Percentiles rank a stretch among this genome's conserved stretches.
Evolutionary conservation across 1,284 basidiomycete species (phyloP).

Genomic region (Trichosporon inkin): DNA sequence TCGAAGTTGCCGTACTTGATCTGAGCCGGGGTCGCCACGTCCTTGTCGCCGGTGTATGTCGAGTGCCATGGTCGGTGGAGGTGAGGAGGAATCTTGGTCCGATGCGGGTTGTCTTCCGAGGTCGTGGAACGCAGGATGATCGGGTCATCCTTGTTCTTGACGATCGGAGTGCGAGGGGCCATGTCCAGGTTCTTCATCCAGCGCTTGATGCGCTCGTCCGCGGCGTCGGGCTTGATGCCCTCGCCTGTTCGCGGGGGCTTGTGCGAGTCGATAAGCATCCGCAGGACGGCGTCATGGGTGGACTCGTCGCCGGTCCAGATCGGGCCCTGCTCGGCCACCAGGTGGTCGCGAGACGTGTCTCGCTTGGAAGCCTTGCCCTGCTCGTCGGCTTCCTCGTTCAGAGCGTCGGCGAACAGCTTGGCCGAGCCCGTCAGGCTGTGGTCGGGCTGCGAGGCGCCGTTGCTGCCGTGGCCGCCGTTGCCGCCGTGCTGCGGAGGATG

Average conservation of each 20-base stretch:
- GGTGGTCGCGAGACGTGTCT: conserved; percentile 31
- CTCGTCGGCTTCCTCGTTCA: conserved; percentile 55
- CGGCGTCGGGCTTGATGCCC: conserved; percentile 52
- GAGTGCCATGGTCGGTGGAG: conserved; percentile 48
- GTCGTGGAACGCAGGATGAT: not conserved
- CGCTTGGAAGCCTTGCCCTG: not conserved
- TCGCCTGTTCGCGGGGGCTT: conserved; percentile 62
- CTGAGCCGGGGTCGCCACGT: conserved; percentile 26
- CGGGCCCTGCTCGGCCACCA: conserved; percentile 46
- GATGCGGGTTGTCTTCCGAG: conserved; percentile 24
- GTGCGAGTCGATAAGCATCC: conserved; percentile 82
- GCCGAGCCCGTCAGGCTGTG: conserved; percentile 54
- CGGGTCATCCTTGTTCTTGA: not conserved
- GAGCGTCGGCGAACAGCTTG: conserved; percentile 68
- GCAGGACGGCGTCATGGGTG: conserved; percentile 65
- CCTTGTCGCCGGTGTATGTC: conserved; percentile 41
- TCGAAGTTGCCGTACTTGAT: conserved; percentile 46
- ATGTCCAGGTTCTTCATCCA: conserved; percentile 46
- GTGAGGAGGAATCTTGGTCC: conserved; percentile 45
- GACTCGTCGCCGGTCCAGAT: conserved; percentile 72
- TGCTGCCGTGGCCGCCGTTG: not conserved
- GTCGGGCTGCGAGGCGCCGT: not conserved
- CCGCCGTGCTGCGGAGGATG: not conserved
- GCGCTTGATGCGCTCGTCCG: conserved; percentile 68
- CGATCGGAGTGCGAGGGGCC: conserved; percentile 26